These are phyloP conservation scores for Moniliella sp. DNA, from an alignment of 1,284 basidiomycete genomes.

Conservation along the genomic window DNA sequence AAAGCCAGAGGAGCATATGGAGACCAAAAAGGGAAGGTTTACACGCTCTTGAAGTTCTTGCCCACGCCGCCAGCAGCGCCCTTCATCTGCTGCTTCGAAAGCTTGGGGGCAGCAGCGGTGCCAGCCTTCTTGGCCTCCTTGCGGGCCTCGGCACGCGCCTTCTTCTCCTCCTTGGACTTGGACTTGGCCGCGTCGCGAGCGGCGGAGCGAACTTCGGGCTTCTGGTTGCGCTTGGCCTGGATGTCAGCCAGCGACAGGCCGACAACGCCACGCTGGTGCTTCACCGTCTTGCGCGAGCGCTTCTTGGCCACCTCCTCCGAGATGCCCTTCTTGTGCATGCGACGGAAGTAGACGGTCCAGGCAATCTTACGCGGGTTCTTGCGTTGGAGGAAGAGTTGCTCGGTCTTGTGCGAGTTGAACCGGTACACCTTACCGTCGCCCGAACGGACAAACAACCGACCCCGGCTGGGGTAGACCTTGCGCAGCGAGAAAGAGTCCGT, in stretches of 20 bases:
- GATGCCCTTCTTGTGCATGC: conserved; percentile 99
- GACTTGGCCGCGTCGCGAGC: conserved; percentile 70
- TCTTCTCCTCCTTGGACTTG: conserved; percentile 75
- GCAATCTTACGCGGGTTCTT: conserved; percentile 99
- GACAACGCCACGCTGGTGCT: conserved; percentile 93
- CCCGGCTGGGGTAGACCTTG: conserved; percentile 32
- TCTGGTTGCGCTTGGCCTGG: conserved; percentile 54
- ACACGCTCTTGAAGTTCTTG: too few relatives aligned
- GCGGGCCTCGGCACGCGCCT: conserved; percentile 38
- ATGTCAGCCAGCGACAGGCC: conserved; percentile 82
- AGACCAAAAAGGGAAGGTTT: too few relatives aligned
- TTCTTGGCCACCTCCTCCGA: conserved; percentile 97
- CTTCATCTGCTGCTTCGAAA: conserved; percentile 90
- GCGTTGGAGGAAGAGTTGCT: conserved; percentile 93
- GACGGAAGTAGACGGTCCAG: conserved; percentile 87
- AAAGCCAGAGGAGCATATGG: too few relatives aligned
- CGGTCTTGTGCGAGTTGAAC: conserved; percentile 40
- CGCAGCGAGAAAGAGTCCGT: conserved; percentile 31
- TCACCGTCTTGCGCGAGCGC: conserved; percentile 84
- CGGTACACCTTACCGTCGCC: conserved; percentile 35
- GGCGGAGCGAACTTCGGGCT: conserved; percentile 60
- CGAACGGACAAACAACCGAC: conserved; percentile 30
- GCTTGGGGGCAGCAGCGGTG: conserved; percentile 43
- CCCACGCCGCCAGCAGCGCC: too few relatives aligned
- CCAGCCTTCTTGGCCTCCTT: conserved; percentile 36